Conservation (phyloP, 1,284 basidiomycete species). For the Sanguinoderma infundibulare region DNA sequence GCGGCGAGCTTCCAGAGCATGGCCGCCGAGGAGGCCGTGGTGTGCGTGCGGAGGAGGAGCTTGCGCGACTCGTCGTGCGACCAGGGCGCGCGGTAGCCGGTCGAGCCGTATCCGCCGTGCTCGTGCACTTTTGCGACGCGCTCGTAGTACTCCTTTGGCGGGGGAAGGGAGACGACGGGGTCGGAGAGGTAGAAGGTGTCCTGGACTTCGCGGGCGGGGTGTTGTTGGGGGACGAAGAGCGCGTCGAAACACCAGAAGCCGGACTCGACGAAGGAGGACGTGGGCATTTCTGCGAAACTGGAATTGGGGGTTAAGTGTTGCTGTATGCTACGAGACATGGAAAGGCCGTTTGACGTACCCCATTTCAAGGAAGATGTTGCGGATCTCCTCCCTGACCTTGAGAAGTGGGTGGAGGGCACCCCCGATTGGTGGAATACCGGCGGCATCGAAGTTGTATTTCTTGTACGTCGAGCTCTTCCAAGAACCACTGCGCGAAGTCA, state of each 20-base stretch:
- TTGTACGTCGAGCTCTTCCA: slow-evolving; percentile 96
- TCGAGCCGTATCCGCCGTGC: slow-evolving; percentile 90
- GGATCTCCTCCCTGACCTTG: slow-evolving; percentile 98
- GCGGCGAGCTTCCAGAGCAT: slow-evolving; percentile 96
- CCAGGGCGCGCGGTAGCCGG: slow-evolving; percentile 99
- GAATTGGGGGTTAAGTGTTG: neutral
- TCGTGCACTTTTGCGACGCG: slow-evolving; percentile 91
- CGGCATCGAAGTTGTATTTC: slow-evolving; percentile 99
- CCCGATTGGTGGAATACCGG: slow-evolving; percentile 86
- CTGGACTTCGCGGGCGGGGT: slow-evolving; percentile 97
- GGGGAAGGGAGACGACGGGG: slow-evolving; percentile 78
- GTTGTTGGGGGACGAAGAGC: slow-evolving; percentile 98
- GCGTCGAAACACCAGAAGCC: slow-evolving; percentile 99
- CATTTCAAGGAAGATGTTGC: slow-evolving; percentile 99
- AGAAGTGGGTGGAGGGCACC: slow-evolving; percentile 96
- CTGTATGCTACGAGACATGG: neutral
- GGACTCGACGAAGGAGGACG: slow-evolving; percentile 96
- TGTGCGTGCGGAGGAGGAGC: slow-evolving; percentile 95
- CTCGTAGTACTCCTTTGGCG: slow-evolving; percentile 87
- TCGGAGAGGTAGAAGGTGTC: slow-evolving; percentile 99
- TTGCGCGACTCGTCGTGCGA: slow-evolving; percentile 89
- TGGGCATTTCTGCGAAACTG: slow-evolving; percentile 99
- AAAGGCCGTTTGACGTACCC: slow-evolving; percentile 60
- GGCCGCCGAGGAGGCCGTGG: slow-evolving; percentile 92
- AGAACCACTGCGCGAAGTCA: slow-evolving; percentile 60